Evolutionary conservation across 2,329 filamentous ascomycete genomes (phyloP).

Genomic region (Ophiostoma quercus): DNA sequence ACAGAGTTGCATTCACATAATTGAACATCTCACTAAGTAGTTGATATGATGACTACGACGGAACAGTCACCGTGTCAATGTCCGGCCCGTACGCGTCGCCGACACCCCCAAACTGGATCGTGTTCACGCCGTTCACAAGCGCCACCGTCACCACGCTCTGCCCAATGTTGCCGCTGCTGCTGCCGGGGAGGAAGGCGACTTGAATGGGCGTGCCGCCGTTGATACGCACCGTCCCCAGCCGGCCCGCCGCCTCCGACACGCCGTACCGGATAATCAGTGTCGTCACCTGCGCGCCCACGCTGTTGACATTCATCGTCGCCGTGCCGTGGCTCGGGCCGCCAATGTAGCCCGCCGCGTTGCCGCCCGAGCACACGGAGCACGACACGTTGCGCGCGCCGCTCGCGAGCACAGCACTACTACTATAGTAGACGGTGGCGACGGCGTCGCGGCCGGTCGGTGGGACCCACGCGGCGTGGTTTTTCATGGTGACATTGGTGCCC

Average conservation of each 20-base stretch:
- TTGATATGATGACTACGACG: background rate
- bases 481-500: conserved; percentile 47
- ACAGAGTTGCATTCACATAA: no score
- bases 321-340: conserved; percentile 46
- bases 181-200: conserved; percentile 52
- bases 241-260: conserved; percentile 50
- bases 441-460: background rate
- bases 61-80: conserved; percentile 52
- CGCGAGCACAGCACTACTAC: conserved; percentile 36
- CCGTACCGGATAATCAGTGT: conserved; percentile 53
- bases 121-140: conserved; percentile 46
- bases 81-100: conserved; percentile 44
- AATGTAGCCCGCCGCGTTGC: conserved; percentile 48
- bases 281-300: conserved; percentile 37
- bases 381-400: conserved; percentile 43
- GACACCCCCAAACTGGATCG: conserved; percentile 42
- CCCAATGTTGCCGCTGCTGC: conserved; percentile 40
- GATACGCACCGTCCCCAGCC: conserved; percentile 51
- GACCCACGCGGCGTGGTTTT: conserved; percentile 23
- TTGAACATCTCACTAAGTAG: no score
- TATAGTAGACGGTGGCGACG: background rate
- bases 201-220: conserved; percentile 46
- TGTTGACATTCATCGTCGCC: conserved; percentile 39
- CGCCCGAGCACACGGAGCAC: conserved; percentile 51
- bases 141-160: conserved; percentile 46